Percentiles rank a stretch among this genome's conserved stretches.
Evolutionary conservation across 345 rosid species (phyloP).

Genomic region (Ailanthus altissimus): DNA sequence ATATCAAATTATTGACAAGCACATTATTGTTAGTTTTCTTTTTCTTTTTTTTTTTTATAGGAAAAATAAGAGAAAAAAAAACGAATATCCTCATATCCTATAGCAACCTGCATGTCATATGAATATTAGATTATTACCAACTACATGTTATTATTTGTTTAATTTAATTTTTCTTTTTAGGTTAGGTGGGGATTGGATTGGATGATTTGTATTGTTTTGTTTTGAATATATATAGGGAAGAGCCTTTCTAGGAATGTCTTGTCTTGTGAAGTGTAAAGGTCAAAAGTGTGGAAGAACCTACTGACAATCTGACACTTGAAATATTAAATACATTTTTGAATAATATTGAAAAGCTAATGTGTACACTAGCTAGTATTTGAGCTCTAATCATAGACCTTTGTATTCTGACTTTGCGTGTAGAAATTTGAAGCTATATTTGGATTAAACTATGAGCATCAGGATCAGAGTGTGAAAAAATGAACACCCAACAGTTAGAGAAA

Average conservation of each 20-base stretch:
- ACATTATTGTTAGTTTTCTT: too few species aligned
- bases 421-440: too few species aligned
- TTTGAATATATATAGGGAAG: neutral
- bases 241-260: constrained; percentile 39
- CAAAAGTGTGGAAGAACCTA: constrained; percentile 41
- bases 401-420: neutral
- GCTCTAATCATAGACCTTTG: neutral
- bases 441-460: too few species aligned
- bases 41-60: too few species aligned
- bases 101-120: constrained; percentile 13
- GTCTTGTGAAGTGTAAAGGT: constrained; percentile 47
- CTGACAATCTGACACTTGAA: constrained; percentile 30
- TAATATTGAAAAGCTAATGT: neutral
- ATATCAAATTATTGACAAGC: neutral
- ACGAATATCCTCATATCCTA: too few species aligned
- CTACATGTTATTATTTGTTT: constrained; percentile 10
- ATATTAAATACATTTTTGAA: neutral
- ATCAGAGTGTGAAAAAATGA: too few species aligned
- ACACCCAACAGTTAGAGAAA: too few species aligned
- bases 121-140: constrained; percentile 16
- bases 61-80: too few species aligned
- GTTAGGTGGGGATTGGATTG: too few species aligned
- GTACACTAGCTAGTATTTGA: neutral
- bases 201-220: neutral
- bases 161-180: constrained; percentile 2